Base-by-base conservation (phyloP, 192 early-diverging fungal genomes). In the Backusella macrospora region DNA sequence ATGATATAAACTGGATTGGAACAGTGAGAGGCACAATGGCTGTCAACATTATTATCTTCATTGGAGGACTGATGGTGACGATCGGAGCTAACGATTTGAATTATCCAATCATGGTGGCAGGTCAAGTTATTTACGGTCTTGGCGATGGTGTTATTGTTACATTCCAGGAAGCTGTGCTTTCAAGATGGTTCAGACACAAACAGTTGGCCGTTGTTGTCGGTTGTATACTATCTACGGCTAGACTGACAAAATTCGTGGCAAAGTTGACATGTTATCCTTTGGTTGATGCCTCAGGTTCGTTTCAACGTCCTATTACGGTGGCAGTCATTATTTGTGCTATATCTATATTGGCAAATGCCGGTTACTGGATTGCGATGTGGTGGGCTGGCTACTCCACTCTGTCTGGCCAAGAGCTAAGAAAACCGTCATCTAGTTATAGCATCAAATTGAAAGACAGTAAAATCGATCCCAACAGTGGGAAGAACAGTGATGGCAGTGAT, bases 141-240 rank as follows among this genome's bases (percentile, higher is more conserved):
- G 92, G 92, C 13, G 88, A 86, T 8, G 91, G 90, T 0, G 84
- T 90, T 14, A 90, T 94, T 70, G 86, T 88, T 0, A 89, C 90
- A 9, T 89, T 92, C 37, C 91, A 94, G 77, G 91, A 94, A 69
- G 91, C 91, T 0, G 90, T 93, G 9, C 82, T 92, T 38, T 86
- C 88, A 5, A 86, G 89, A 82, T 92, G 91, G 84, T 94, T 94
- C 73, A 84, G 83, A 52, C 86, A 90, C 72, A 86, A 86, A 46
- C 85, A 88, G 0, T 82, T 94, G 44, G 86, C 88, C 0, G 78
- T 92, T 29, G 90, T 91, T 9, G 82, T 94, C 59, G 91, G 88
- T 5, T 70, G 87, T 52, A 85, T 90, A 65, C 81, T 94, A 26
- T 86, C 89, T 10, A 86, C 84, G 8, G 88, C 90, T 16, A 86